phyloP scores from a whole-genome alignment of 345 rosid species.

The Schrenkiella parvula region DNA sequence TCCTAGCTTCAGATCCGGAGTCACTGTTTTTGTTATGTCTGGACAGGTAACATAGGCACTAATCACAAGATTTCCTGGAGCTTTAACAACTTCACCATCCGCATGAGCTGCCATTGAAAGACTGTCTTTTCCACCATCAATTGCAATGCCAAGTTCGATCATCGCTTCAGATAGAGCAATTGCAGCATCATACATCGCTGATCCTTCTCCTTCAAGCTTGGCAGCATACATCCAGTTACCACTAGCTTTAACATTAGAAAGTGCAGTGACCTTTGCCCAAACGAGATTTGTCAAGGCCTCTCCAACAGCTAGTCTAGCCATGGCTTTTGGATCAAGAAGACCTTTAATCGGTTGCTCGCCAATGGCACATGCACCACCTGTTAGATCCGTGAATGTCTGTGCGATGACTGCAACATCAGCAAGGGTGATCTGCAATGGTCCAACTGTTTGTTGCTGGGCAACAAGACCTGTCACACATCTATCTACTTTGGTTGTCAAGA shows the following conservation, averaged over 20 bases:
- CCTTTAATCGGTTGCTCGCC: constrained; percentile 97
- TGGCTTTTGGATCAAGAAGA: constrained; percentile 78
- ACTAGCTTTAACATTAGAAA: constrained; percentile 90
- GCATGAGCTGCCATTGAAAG: constrained; percentile 93
- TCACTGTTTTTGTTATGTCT: constrained; percentile 85
- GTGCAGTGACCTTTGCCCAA: constrained; percentile 87
- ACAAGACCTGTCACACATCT: constrained; percentile 96
- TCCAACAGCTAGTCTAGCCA: constrained; percentile 94
- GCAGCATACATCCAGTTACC: constrained; percentile 99
- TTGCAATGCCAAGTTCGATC: constrained; percentile 92
- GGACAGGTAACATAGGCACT: constrained; percentile 82
- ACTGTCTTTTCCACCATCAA: constrained; percentile 96
- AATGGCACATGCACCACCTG: constrained; percentile 90
- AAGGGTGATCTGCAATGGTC: constrained; percentile 85
- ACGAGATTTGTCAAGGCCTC: constrained; percentile 93
- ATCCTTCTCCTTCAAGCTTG: constrained; percentile 94
- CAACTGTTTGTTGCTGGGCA: constrained; percentile 98
- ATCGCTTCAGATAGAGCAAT: constrained; percentile 75
- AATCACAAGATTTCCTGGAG: constrained; percentile 94
- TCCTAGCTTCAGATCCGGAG: constrained; percentile 81
- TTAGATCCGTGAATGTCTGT: constrained; percentile 68
- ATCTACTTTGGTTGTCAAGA: constrained; percentile 88
- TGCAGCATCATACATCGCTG: constrained; percentile 94
- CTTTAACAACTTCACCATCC: constrained; percentile 78
- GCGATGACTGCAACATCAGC: constrained; percentile 97